phyloP scores from a whole-genome alignment of 1,284 basidiomycete genomes.

The Agaricales sp. region DNA sequence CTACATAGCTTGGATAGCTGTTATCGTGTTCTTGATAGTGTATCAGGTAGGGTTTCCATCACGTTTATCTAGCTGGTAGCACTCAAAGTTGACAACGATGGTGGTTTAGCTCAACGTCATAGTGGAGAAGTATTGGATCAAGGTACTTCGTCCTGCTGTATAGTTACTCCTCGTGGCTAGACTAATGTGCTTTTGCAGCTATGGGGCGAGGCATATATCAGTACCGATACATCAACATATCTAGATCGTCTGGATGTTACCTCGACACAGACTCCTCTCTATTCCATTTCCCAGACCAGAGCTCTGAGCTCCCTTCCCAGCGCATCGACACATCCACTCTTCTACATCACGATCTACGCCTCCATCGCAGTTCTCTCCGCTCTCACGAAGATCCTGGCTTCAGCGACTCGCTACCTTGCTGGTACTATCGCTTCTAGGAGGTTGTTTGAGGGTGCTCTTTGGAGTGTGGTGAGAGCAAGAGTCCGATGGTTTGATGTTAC shows the following conservation, averaged over 20 bases:
- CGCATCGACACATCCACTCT: slow-evolving; percentile 46
- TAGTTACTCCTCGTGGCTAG: too few relatives aligned
- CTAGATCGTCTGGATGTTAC: too few relatives aligned
- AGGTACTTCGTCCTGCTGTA: slow-evolving; percentile 31
- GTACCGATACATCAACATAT: too few relatives aligned
- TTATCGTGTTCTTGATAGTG: slow-evolving; percentile 38
- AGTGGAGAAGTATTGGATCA: slow-evolving; percentile 67
- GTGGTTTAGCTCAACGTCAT: too few relatives aligned
- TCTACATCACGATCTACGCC: slow-evolving; percentile 55
- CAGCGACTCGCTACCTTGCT: slow-evolving; percentile 48
- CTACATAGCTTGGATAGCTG: slow-evolving; percentile 55
- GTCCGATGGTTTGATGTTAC: slow-evolving; percentile 16
- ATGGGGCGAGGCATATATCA: slow-evolving; percentile 53
- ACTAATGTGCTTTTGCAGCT: slow-evolving; percentile 23
- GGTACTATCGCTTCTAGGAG: slow-evolving; percentile 48
- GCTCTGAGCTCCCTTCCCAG: slow-evolving; percentile 20
- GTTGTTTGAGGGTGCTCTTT: slow-evolving; percentile 36
- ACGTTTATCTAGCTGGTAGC: too few relatives aligned
- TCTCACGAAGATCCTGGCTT: slow-evolving; percentile 32
- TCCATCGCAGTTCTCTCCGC: slow-evolving; percentile 41
- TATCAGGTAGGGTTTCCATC: slow-evolving; percentile 23
- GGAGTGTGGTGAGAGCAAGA: background rate
- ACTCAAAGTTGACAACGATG: too few relatives aligned
- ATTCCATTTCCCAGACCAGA: too few relatives aligned
- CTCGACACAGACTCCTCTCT: too few relatives aligned